Conservation (phyloP, 192 early-diverging fungal species). For the Backusella macrospora region DNA sequence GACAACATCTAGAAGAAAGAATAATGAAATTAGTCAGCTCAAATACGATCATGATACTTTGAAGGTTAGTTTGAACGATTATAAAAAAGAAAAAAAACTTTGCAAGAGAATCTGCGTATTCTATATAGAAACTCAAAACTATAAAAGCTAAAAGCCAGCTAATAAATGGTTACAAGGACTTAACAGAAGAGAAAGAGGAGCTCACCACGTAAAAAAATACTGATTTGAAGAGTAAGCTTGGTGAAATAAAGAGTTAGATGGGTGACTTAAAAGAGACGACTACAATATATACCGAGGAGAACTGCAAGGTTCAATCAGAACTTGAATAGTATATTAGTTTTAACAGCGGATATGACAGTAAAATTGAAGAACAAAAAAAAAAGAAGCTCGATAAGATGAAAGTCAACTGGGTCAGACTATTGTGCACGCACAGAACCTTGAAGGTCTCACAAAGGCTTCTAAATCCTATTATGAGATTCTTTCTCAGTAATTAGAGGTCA, state of each 20-base stretch:
- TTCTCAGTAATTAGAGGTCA: not conserved
- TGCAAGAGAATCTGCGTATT: not conserved
- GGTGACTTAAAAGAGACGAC: not conserved
- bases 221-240: not conserved
- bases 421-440: not conserved
- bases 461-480: not conserved
- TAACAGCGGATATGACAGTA: not conserved
- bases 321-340: not conserved
- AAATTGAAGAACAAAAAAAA: not conserved
- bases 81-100: not conserved
- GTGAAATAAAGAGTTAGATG: not conserved
- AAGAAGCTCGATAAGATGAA: not conserved
- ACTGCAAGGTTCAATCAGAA: not conserved
- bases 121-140: not conserved
- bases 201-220: not conserved
- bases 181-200: not conserved
- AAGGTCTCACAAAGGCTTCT: not conserved
- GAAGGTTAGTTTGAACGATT: not conserved
- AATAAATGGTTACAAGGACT: not conserved
- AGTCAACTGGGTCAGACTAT: not conserved
- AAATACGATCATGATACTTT: not conserved
- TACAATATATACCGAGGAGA: not conserved
- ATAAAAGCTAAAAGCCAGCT: not conserved
- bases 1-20: not conserved
- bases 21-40: not conserved